phyloP scores from a whole-genome alignment of 768 basidiomycete species.

The Lyophyllum decastes region DNA sequence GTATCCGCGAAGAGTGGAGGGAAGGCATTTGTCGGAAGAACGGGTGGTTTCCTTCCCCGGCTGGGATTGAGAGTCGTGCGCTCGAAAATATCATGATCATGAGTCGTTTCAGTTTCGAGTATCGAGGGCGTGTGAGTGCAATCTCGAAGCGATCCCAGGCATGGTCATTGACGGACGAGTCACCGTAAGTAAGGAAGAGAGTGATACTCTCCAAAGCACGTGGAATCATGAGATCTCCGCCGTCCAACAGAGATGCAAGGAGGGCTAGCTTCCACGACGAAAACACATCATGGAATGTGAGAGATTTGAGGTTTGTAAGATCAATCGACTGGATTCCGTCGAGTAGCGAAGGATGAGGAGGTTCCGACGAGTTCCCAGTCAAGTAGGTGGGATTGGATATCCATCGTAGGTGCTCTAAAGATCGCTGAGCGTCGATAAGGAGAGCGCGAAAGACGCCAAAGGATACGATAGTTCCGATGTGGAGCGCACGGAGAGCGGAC shows the following conservation, averaged over 20 bases:
- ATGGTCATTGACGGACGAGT: not conserved
- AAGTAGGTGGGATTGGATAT: not conserved
- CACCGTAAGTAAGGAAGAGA: not conserved
- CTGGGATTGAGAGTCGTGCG: no score
- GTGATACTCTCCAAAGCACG: not conserved
- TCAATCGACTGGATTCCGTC: not conserved
- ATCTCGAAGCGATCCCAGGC: not conserved
- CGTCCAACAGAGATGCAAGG: not conserved
- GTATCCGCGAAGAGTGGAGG: no score
- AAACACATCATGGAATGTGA: not conserved
- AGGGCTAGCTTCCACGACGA: not conserved
- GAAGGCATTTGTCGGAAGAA: no score
- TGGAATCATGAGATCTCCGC: not conserved
- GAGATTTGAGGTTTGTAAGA: not conserved
- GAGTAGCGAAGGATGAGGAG: not conserved
- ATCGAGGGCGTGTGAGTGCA: not conserved
- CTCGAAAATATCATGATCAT: not conserved
- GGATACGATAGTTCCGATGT: no score
- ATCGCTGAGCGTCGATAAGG: not conserved
- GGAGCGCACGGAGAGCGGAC: not conserved
- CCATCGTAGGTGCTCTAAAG: not conserved
- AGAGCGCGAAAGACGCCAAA: no score
- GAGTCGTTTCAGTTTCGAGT: not conserved
- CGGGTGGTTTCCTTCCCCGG: no score
- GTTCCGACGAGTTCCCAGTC: not conserved